Percentiles rank a stretch among this genome's conserved stretches.
These are phyloP conservation scores for Pterocarpus macrocarpus DNA, from an alignment of 306 rosid species.

Conservation along the genomic window DNA sequence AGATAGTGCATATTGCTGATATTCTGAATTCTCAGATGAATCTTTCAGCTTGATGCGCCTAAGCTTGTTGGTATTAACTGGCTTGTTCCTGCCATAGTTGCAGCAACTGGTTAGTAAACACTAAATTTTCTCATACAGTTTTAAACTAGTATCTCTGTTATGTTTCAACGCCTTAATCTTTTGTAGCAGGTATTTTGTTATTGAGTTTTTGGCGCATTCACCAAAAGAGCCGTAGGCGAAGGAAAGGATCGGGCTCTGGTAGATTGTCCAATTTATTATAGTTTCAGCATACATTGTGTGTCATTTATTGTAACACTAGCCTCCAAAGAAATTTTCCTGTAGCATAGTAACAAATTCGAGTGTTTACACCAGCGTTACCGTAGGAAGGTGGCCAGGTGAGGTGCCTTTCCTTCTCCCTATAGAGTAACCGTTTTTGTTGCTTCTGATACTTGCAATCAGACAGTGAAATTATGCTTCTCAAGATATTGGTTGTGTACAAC, in stretches of 20 bases:
- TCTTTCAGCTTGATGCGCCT: slow-evolving; percentile 81
- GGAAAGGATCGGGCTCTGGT: slow-evolving; percentile 76
- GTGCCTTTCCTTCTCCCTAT: no score
- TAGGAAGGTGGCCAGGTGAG: slow-evolving; percentile 51
- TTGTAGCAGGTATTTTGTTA: slow-evolving; percentile 65
- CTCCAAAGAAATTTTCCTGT: slow-evolving; percentile 38
- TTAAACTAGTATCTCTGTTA: background rate
- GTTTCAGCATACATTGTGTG: slow-evolving; percentile 54
- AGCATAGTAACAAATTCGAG: slow-evolving; percentile 49
- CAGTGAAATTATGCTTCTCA: slow-evolving; percentile 7
- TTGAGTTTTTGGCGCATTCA: slow-evolving; percentile 89
- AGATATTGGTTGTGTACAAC: no score
- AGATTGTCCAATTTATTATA: slow-evolving; percentile 68
- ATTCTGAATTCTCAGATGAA: no score
- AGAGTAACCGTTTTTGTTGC: background rate
- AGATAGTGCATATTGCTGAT: no score
- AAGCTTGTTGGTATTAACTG: slow-evolving; percentile 74
- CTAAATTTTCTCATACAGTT: slow-evolving; percentile 21
- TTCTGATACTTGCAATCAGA: slow-evolving; percentile 24
- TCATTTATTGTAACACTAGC: slow-evolving; percentile 47
- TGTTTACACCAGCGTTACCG: slow-evolving; percentile 36
- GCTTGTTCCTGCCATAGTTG: slow-evolving; percentile 78
- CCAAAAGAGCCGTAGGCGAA: slow-evolving; percentile 80
- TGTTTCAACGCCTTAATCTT: slow-evolving; percentile 22
- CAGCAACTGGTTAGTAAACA: slow-evolving; percentile 71